A percentile compares a stretch with the other conserved stretches of the same genome.
Conservation (phyloP, 2,329 filamentous ascomycete genomes). For the Volutella citrinella region DNA sequence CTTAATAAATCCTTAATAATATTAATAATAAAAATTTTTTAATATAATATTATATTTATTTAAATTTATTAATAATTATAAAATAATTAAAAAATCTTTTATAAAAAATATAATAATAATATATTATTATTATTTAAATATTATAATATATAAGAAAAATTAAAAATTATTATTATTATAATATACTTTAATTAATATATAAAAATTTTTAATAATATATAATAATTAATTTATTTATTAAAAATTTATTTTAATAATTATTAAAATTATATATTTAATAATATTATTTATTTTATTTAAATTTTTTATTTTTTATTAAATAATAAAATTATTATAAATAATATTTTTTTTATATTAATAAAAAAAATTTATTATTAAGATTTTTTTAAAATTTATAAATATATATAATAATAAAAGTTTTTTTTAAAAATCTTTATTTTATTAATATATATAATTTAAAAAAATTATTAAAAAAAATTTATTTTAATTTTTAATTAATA, state of each 20-base stretch:
- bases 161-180: too few species aligned
- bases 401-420: neutral
- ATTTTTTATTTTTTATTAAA: conserved; percentile 12
- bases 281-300: neutral
- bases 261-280: too few species aligned
- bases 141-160: neutral
- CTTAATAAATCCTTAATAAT: neutral
- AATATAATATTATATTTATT: neutral
- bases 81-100: neutral
- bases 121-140: too few species aligned
- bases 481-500: too few species aligned
- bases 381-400: neutral
- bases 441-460: too few species aligned
- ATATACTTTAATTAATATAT: too few species aligned
- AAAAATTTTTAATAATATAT: too few species aligned
- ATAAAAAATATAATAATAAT: neutral
- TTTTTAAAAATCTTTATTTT: too few species aligned
- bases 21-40: neutral
- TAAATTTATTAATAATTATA: neutral
- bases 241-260: neutral
- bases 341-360: conserved; percentile 2
- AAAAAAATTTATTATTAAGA: neutral
- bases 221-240: too few species aligned
- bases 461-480: too few species aligned
- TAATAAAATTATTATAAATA: conserved; percentile 7